Base-by-base conservation (phyloP, 169 alveolate species). In the Plasmodium relictum region DNA sequence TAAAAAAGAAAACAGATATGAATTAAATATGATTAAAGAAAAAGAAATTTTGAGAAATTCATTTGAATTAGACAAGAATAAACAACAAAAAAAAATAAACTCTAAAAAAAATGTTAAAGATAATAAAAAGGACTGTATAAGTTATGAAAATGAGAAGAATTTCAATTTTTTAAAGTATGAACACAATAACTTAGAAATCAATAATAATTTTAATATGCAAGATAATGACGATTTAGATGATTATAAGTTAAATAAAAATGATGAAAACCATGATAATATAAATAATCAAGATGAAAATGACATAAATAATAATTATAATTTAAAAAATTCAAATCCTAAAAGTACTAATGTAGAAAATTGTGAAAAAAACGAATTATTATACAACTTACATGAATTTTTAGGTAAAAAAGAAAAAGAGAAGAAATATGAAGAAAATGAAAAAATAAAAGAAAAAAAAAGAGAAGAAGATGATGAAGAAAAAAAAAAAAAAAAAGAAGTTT, bases 11-110 rank as follows among this genome's bases (percentile, higher is more conserved):
- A 62, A 14, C 2, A 9, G 7, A 22, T 12, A 6, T 62, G 3
- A 62, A 6, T 37, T 62, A 39, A 16, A 62, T 39, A 62, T 62
- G 72, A 62, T 62, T 37, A 26, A 62, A 16, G 72, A 62, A 39
- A 62, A 26, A 2, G 72, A 62, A 37, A 37, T 62, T 62, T 24
- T 16, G 6, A 62, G 72, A 16, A 62, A 37, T 16, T 62, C 50
- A 7, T 9, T 20, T 24, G 50, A 62, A 48, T 10, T 14, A 48
- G 58, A 48, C 5, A 48, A 48, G 5, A 48, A 48, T 2, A 48
- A 4, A 4, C 58, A 48, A 6, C 58, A 48, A 48, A 9, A 48
- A 0, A 48, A 48, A 10, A 2, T 10, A 14, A 48, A 1, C 20
- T 10, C 6, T 10, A 48, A 48, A 48, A 48, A 48, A 10, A 14